phyloP scores from a whole-genome alignment of 257 asterid genomes.

The Cynanchum wilfordii region DNA sequence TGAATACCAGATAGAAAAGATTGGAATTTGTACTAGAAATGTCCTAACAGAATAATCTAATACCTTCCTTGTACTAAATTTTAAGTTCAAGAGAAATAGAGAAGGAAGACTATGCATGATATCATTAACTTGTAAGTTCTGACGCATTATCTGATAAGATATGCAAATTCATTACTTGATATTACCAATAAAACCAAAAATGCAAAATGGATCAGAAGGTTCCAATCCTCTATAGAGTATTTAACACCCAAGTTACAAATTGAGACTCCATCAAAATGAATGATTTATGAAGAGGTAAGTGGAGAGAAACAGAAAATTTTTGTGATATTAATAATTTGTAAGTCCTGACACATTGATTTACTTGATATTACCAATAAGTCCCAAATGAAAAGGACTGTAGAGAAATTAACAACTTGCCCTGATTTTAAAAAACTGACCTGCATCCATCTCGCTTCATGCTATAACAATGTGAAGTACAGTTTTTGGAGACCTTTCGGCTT shows the following conservation, averaged over 20 bases:
- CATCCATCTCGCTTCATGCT: slow-evolving; percentile 97
- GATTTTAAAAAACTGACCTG: slow-evolving; percentile 40
- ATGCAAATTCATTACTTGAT: not conserved
- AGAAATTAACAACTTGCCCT: slow-evolving; percentile 8
- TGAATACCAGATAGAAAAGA: not conserved
- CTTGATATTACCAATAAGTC: not conserved
- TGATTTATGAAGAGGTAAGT: no score
- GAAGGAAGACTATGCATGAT: not conserved
- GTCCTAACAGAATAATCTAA: not conserved
- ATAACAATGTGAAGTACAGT: slow-evolving; percentile 31
- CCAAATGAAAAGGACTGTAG: slow-evolving; percentile 2
- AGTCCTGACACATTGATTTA: no score
- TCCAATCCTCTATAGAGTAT: not conserved
- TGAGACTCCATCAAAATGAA: no score
- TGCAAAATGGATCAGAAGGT: slow-evolving; percentile 2
- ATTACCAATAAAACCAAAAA: not conserved
- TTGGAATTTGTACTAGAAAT: not conserved
- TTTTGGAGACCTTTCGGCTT: slow-evolving; percentile 22
- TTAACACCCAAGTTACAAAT: not conserved
- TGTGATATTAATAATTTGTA: no score
- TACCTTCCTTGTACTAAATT: not conserved
- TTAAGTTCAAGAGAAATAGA: not conserved
- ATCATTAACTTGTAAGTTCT: not conserved
- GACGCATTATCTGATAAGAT: not conserved
- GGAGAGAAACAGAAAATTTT: no score